Base-by-base conservation (phyloP, 495 filamentous ascomycete genomes). In the Viridothelium virens region DNA sequence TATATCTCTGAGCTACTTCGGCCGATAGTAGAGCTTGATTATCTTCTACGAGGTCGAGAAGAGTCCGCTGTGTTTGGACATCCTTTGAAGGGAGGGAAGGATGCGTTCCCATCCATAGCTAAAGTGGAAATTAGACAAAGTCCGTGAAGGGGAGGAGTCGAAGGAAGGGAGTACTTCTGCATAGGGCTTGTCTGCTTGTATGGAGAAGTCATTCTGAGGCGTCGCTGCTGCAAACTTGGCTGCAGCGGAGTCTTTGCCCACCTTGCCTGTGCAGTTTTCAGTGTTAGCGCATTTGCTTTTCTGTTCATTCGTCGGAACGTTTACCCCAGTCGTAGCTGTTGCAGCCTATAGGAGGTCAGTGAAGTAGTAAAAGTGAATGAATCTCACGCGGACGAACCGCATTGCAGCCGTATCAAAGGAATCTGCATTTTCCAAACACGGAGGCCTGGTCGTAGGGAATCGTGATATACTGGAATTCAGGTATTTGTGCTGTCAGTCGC, bases 51-150 rank as follows among this genome's bases (percentile, higher is more conserved):
- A 97, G 81, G 65, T 96, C 92, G 67, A 96, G 89, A 16, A 98
- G 83, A 4, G 90, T 90, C 2, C 93, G 88, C 76, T 91, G 85
- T 2, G 94, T 94, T 66, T 83, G 78, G 62, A 95, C 72, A 73
- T 97, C 94, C 75, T 88, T 92, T 34, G 94, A 97, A 1, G 94
- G 94, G 67, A 96, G 88, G 48, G 91, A 95, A 34, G 93, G 94
- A 73, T 98, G 94, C 2, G 94, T 97, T 70, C 94, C 94, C 94
- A 98, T 97, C 94, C 94, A 98, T 72, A 98, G 79, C 91, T 96
- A 75, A 25, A 37, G 46, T 62, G 39, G 56, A n/a, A 34, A 18
- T 38, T 39, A 37, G 38, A 2, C 16, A 31, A 36, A 6, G n/a
- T 18, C 11, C 10, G 33, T 36, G 37, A 25, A 18, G 10, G 11